Evolutionary conservation across 202 grass and related monocot genomes (phyloP), one percentile per base, ranked within the genome.

Genomic region (Hordeum pubiflorum): DNA sequence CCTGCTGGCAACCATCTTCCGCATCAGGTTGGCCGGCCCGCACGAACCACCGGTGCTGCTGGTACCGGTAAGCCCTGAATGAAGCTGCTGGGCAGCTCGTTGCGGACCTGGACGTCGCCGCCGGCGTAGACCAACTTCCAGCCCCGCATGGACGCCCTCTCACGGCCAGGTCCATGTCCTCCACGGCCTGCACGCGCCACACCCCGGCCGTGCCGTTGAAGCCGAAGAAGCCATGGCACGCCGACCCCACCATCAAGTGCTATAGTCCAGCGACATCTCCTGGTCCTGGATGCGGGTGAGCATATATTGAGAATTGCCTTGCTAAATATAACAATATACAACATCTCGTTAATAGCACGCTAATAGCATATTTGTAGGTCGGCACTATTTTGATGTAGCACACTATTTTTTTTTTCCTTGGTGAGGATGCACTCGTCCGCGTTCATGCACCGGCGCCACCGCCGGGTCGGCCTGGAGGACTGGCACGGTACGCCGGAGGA

Each of bases 11-110:
- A 89, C 9, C 66, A 94, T 87, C 83, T 94, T 91, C 23, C 91
- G 61, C 43, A 97, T 80, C 38, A 97, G 85, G 81, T 97, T 94
- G 18, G 89, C 94, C 1, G 94, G 91, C 10, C 91, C 87, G 34
- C 91, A 94, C 0, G 91, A 97, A 97, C 91, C 94, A 97, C 1
- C 91, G 83, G 75, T 97, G 94, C 79, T 97, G 94, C 77, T 97
- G 94, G 80, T 83, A 97, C 0, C 85, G 69, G 65, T 97, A 97
- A 1, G 89, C 89, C 56, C 39, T 26, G 24, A 97, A 91, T 26
- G 24, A 97, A 91, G 7, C 83, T 94, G 80, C 89, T 92, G n/a
- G 91, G 94, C 43, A 94, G 89, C 85, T 97, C 94, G 83, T 92
- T 97, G 29, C 76, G 52, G 21, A 88, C 91, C 52, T 5, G 24